Evolutionary conservation across 2,329 filamentous ascomycete genomes (phyloP), one percentile per base, ranked within the genome.

Genomic region (Ophiosphaerella herpotricha): DNA sequence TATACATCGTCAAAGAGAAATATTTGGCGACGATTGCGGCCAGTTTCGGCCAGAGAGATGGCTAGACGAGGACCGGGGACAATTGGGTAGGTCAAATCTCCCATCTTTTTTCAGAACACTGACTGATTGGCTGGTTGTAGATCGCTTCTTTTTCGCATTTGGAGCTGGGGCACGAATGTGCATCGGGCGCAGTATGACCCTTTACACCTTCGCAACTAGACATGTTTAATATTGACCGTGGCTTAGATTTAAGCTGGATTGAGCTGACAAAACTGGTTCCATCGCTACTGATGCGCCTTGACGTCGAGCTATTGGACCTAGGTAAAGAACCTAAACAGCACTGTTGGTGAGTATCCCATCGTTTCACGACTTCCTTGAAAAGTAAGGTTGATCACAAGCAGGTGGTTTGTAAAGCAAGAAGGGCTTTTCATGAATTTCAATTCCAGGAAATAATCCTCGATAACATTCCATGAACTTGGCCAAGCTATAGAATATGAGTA

Each of bases 181-280:
- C 36, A 49, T 56, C 29, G 53, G 53, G 7, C 43, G 45, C 41
- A 56, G 53, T 56, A 39, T 26, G 53, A 43, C 23, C 8, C n/a
- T n/a, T 23, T 7, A 32, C 5, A 12, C 23, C 14, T 8, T 23
- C 24, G 5, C 6, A 2, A 13, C 23, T 16, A 8, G 29, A 36
- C 45, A 21, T 43, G 23, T 7, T 23, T 1, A 12, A 13, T 14
- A 3, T 29, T 29, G 11, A 29, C 26, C 9, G 7, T 8, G 11
- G 26, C 26, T 29, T 21, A 55, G 52, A 55, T 35, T 23, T 55
- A 31, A 55, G 52, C 16, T 74, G 69, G 71, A 64, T 73, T 48
- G 69, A 72, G 43, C 71, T 73, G 62, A 62, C 54, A 3, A 61
- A 59, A 24, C 51, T 74, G 7, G 66, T 74, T 6, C 70, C 71